Conservation (phyloP, 441 rosid species). For the Jatropha multifida region DNA sequence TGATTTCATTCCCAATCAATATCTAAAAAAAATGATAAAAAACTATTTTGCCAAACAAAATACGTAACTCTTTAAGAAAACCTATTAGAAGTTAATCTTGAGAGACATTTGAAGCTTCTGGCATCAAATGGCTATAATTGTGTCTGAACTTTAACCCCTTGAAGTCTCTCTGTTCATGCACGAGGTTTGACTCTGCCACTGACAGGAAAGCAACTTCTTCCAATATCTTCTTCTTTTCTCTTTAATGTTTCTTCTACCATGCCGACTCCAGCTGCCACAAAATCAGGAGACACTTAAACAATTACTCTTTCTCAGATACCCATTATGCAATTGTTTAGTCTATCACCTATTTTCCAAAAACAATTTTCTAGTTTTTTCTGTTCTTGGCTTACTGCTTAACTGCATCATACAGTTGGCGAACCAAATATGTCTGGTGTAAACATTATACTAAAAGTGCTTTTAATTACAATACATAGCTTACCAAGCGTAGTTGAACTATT, state of each 20-base stretch:
- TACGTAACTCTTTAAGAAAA: neutral
- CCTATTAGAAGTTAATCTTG: neutral
- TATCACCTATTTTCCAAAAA: neutral
- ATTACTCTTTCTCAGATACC: neutral
- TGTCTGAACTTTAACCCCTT: neutral
- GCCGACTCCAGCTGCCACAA: constrained; percentile 11
- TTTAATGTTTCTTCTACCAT: neutral
- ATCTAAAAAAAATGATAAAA: neutral
- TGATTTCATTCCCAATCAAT: no score
- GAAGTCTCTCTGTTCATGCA: neutral
- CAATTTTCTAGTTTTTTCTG: neutral
- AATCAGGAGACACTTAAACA: neutral
- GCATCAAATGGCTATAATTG: neutral
- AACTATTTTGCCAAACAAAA: neutral
- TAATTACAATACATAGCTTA: no score
- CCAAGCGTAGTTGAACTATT: no score
- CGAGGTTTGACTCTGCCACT: constrained; percentile 6
- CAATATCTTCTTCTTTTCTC: constrained; percentile 11
- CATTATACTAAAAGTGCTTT: no score
- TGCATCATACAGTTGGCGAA: no score
- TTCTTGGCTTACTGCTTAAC: neutral
- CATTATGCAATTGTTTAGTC: no score
- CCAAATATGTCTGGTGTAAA: no score
- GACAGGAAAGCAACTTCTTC: constrained; percentile 14
- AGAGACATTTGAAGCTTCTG: neutral